Base-by-base conservation (phyloP, 2,329 filamentous ascomycete genomes). In the Pseudonectria buxi region DNA sequence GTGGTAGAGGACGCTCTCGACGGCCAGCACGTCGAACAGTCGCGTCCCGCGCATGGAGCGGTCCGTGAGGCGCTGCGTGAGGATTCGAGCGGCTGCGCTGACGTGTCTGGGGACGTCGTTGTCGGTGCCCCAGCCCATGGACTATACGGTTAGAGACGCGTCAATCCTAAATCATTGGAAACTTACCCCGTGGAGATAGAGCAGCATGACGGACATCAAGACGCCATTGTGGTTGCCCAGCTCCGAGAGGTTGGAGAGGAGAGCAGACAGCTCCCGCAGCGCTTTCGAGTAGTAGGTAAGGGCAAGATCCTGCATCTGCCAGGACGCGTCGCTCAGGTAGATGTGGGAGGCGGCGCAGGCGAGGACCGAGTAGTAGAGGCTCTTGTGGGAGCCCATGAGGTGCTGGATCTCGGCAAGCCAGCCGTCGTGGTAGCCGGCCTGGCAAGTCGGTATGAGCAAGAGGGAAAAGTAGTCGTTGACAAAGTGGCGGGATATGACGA, bases 341-440 rank as follows among this genome's bases (percentile, higher is more conserved):
- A 54, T 37, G 7, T 54, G 51, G 2, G 51, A 52, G 3, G 51
- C 50, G 7, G 49, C 46, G 24, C 47, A 52, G 10, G 51, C 51
- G 27, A 58, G 34, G 2, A 57, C 51, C 9, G 56, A 53, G 18
- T 53, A 56, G 27, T 53, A 49, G 1, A 58, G 38, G 22, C 50
- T 51, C 30, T 54, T 49, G 30, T 50, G 43, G 2, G 40, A 40
- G 2, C 36, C 24, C 52, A 55, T 56, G 1, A 56, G 48, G n/a
- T 47, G 32, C 27, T 51, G 46, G 10, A 58, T 54, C 9, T 57
- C 51, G 2, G 35, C 28, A 3, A 55, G 46, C 55, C 56, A 58
- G 9, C 49, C 53, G 30, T 55, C 36, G 28, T 49, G 41, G 28
- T 57, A 58, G 6, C 45, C 50, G 4, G 46, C 46, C 26, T 58